Percentiles rank a stretch among this genome's conserved stretches.
Evolutionary conservation across 371 early-diverging fungal species (phyloP).

Genomic region (Batkoa obscura): DNA sequence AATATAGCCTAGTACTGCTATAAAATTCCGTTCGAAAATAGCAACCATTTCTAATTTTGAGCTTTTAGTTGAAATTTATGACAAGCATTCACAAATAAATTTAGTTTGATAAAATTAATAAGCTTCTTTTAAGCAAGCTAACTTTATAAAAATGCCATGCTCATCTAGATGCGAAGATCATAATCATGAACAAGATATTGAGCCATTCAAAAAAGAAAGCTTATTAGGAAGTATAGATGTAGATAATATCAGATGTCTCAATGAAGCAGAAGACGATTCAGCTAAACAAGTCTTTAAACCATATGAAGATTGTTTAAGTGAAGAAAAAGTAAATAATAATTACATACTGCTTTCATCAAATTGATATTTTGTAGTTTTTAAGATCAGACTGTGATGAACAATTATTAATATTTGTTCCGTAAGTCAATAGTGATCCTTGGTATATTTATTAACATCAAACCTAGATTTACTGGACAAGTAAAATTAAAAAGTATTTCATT

Average conservation of each 20-base stretch:
- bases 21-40: no score
- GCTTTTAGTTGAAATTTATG: no score
- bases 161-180: constrained; percentile 22
- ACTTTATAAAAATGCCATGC: no score
- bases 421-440: constrained; percentile 11
- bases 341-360: neutral
- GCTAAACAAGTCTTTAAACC: constrained; percentile 65
- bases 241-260: constrained; percentile 60
- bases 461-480: constrained; percentile 65
- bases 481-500: constrained; percentile 78
- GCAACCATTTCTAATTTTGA: no score
- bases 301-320: constrained; percentile 60
- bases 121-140: no score
- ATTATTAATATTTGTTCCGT: constrained; percentile 74
- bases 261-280: constrained; percentile 48
- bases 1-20: no score
- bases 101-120: no score
- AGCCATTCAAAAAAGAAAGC: constrained; percentile 47
- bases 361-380: constrained; percentile 24
- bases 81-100: no score
- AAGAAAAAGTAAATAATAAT: constrained; percentile 22
- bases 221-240: constrained; percentile 63
- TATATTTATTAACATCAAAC: neutral
- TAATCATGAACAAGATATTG: constrained; percentile 58
- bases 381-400: constrained; percentile 82